These are phyloP conservation scores for Neltuma alba DNA, from an alignment of 306 rosid species.

Conservation along the genomic window DNA sequence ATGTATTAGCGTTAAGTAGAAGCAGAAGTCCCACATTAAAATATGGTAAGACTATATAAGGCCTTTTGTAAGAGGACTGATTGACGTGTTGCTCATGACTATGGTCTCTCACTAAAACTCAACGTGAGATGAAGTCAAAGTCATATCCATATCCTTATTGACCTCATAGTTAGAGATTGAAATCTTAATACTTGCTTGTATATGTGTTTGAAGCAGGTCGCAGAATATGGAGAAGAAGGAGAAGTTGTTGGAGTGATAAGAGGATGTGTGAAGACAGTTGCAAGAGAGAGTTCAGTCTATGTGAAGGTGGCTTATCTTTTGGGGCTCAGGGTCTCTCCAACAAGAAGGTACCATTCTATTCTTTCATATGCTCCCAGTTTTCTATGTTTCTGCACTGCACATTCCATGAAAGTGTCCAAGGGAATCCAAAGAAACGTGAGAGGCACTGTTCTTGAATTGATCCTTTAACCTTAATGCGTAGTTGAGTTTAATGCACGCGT, in stretches of 20 bases:
- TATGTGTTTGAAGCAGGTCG: conserved; percentile 57
- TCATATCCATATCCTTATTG: background rate
- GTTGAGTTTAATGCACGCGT: conserved; percentile 30
- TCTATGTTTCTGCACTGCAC: conserved; percentile 35
- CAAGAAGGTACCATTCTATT: conserved; percentile 68
- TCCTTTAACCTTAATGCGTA: background rate
- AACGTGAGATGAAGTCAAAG: background rate
- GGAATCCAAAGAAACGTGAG: conserved; percentile 25
- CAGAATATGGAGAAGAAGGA: conserved; percentile 74
- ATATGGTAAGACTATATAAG: no score
- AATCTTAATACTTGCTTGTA: background rate
- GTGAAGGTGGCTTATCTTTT: conserved; percentile 79
- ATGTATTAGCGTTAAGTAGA: background rate
- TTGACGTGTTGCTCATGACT: no score
- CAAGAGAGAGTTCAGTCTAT: conserved; percentile 58
- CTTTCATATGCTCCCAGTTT: conserved; percentile 24
- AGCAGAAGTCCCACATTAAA: background rate
- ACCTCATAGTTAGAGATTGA: background rate
- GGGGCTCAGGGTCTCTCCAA: conserved; percentile 88
- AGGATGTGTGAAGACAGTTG: conserved; percentile 84
- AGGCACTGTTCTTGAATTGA: background rate
- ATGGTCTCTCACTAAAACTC: no score
- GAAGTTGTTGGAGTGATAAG: conserved; percentile 81
- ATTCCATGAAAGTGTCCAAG: conserved; percentile 27
- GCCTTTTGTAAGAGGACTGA: no score